Conservation (phyloP, 1,284 basidiomycete genomes). For the Pseudozyma sp. region DNA sequence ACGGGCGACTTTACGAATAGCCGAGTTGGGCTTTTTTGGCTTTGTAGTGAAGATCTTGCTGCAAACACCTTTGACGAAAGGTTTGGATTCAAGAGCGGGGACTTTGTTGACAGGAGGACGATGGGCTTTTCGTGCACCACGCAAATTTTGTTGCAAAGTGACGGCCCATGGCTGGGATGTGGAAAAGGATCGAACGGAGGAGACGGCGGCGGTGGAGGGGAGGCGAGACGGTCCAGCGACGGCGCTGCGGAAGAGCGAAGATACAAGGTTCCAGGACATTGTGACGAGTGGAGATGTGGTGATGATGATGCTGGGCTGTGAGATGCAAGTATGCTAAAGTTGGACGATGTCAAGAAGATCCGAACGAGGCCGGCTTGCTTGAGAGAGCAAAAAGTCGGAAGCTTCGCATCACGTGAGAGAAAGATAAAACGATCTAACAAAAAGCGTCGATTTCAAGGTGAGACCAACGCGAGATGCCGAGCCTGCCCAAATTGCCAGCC, state of each 20-base stretch:
- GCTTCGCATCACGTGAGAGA: neutral
- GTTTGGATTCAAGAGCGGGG: conserved; percentile 63
- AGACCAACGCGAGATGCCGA: conserved; percentile 5
- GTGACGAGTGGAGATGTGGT: neutral
- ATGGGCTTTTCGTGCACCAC: conserved; percentile 65
- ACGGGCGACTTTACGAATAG: conserved; percentile 94
- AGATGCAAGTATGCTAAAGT: no score
- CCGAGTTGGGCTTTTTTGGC: conserved; percentile 99
- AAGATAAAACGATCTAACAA: neutral
- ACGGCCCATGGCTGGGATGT: conserved; percentile 41
- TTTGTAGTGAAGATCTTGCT: conserved; percentile 72
- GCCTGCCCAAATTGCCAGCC: no score
- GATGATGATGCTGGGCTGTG: neutral
- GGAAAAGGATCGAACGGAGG: conserved; percentile 52
- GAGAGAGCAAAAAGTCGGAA: conserved; percentile 1
- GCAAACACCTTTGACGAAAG: conserved; percentile 68
- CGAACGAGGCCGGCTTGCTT: neutral
- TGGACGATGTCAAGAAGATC: neutral
- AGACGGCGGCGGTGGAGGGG: neutral
- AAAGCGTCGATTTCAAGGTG: neutral
- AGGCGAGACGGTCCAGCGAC: conserved; percentile 34
- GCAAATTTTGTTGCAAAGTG: conserved; percentile 67
- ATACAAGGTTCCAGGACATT: conserved; percentile 21
- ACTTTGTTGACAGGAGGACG: conserved; percentile 69
- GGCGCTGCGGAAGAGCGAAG: conserved; percentile 26